Evolutionary conservation across 208 protist species (phyloP).

Genomic region (Acanthamoeba lugdunensis): DNA sequence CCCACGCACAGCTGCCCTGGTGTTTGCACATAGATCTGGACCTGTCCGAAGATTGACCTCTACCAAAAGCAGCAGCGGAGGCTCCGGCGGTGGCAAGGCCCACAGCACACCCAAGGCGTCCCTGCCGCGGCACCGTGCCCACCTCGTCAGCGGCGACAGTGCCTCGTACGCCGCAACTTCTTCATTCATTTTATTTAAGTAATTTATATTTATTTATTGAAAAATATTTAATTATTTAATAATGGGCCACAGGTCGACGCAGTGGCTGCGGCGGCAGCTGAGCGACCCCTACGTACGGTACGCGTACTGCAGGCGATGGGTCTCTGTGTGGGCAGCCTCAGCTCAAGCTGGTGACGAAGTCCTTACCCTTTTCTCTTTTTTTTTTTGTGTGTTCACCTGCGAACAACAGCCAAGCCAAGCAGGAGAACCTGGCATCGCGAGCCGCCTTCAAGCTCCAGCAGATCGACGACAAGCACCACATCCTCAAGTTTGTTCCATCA

Average conservation of each 20-base stretch:
- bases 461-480: slow-evolving; percentile 47
- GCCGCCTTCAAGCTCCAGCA: slow-evolving; percentile 47
- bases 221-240: not conserved
- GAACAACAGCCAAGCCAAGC: not conserved
- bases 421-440: slow-evolving; percentile 26
- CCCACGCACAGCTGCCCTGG: too few species aligned
- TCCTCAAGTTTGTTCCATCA: not conserved
- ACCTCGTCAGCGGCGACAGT: not conserved
- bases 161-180: not conserved
- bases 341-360: too few species aligned
- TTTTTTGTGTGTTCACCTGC: too few species aligned
- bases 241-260: not conserved
- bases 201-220: not conserved
- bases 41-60: too few species aligned
- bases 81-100: too few species aligned
- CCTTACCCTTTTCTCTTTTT: too few species aligned
- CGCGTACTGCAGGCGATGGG: not conserved
- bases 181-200: not conserved
- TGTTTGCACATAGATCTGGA: too few species aligned
- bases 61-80: too few species aligned
- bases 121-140: slow-evolving; percentile 6
- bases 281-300: slow-evolving; percentile 26
- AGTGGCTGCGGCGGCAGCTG: slow-evolving; percentile 25
- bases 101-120: not conserved
- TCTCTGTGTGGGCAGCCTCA: too few species aligned